These are phyloP conservation scores for Calonectria multiphialidica DNA, from an alignment of 2,329 filamentous ascomycete species.

Conservation along the genomic window DNA sequence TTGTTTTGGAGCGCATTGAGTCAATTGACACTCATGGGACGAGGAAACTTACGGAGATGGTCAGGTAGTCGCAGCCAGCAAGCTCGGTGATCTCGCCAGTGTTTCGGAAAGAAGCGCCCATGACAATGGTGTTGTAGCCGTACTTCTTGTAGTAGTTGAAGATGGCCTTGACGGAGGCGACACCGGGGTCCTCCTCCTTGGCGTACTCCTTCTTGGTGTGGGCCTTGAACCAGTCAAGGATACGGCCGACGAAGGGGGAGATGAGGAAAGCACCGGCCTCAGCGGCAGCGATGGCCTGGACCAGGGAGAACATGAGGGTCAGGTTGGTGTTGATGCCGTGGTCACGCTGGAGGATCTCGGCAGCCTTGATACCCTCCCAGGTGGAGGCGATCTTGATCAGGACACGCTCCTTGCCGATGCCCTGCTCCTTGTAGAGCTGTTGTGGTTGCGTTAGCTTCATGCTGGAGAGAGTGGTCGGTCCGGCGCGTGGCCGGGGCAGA, in stretches of 20 bases:
- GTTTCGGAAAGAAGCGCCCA: conserved; percentile 99
- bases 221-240: conserved; percentile 99
- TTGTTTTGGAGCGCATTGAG: not conserved
- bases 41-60: conserved; percentile 81
- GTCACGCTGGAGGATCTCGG: conserved; percentile 95
- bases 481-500: not conserved
- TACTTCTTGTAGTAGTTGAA: conserved; percentile 99
- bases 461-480: not conserved
- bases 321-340: conserved; percentile 98
- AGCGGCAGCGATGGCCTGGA: conserved; percentile 94
- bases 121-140: conserved; percentile 99
- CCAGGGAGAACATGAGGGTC: conserved; percentile 97
- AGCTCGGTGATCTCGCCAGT: conserved; percentile 97
- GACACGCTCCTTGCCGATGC: conserved; percentile 92
- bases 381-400: conserved; percentile 99
- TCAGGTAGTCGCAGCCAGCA: conserved; percentile 98
- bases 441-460: not conserved
- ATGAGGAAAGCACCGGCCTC: conserved; percentile 98
- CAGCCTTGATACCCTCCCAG: conserved; percentile 99
- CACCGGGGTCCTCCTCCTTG: conserved; percentile 93
- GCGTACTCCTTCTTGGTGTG: conserved; percentile 92
- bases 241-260: conserved; percentile 98
- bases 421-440: conserved; percentile 93
- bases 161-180: conserved; percentile 92
- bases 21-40: not conserved